Base-by-base conservation (phyloP, 441 rosid genomes). In the Pelargonium cotyledonis region DNA sequence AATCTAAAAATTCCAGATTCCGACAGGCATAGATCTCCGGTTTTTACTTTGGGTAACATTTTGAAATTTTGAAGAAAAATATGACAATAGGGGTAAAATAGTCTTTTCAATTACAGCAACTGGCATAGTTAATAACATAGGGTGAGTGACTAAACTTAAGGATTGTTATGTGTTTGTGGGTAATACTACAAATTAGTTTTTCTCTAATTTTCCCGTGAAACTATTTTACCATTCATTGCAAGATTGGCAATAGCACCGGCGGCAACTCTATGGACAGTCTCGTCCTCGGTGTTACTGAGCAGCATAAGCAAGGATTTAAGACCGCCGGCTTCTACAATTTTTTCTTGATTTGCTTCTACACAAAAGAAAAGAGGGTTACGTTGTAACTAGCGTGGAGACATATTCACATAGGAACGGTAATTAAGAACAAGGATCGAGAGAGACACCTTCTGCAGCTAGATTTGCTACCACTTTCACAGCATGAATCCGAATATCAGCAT, bases 211-310 rank as follows among this genome's bases (percentile, higher is more conserved):
- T 5, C 38, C 38, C 6, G 38, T 31, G 38, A 31, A 31, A 3
- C 0, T 4, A 73, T 53, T 57, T 77, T 73, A 93, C 99, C 99
- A 69, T 88, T 96, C 99, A 96, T 96, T n/a, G 98, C 98, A 69
- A 93, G 97, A 81, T 96, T 96, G 61, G 99, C 99, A 72, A 96
- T 85, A 67, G 99, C 99, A 73, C 98, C 99, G 41, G 99, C 98
- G 57, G 99, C 98, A 70, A 96, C 98, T 77, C 98, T 85, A 66
- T 89, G 97, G 63, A 93, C 82, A 67, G 89, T 89, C 78, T 96
- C 98, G 82, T 96, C 97, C 77, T 88, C 86, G 16, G 95, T 85
- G 83, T 79, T 89, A 79, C 85, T 85, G 26, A 96, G 88, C 76
- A 96, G 93, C 81, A 74, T 80, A 69, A 96, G 73, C 78, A 96